Percentiles rank a stretch among this genome's conserved stretches.
Evolutionary conservation across 1,284 basidiomycete genomes (phyloP).

Genomic region (Neolentinus lepideus): DNA sequence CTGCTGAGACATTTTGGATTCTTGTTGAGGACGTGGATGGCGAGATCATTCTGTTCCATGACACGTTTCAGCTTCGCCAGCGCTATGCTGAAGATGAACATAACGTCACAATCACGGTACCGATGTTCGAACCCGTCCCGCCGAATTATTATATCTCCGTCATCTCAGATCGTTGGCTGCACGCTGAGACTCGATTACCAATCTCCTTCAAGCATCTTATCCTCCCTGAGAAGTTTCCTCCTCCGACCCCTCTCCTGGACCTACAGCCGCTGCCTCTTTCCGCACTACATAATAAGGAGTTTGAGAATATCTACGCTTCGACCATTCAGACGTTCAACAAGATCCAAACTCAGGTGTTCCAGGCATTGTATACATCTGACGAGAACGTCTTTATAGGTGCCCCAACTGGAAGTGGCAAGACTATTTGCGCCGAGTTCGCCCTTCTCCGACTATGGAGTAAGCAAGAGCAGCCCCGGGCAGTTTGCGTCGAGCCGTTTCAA

Average conservation of each 20-base stretch:
- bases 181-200: slow-evolving; percentile 90
- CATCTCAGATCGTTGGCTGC: slow-evolving; percentile 93
- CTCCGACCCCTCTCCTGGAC: slow-evolving; percentile 89
- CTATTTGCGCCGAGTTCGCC: slow-evolving; percentile 95
- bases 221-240: slow-evolving; percentile 94
- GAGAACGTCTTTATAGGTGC: slow-evolving; percentile 96
- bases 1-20: slow-evolving; percentile 87
- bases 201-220: slow-evolving; percentile 98
- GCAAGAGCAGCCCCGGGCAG: slow-evolving; percentile 76
- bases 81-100: slow-evolving; percentile 93
- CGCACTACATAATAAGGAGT: slow-evolving; percentile 89
- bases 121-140: slow-evolving; percentile 94
- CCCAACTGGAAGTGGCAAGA: slow-evolving; percentile 96
- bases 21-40: slow-evolving; percentile 97
- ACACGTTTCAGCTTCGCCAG: slow-evolving; percentile 87
- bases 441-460: slow-evolving; percentile 90
- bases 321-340: slow-evolving; percentile 90
- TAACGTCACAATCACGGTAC: slow-evolving; percentile 89
- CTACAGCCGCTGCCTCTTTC: slow-evolving; percentile 87
- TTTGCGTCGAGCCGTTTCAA: slow-evolving; percentile 95
- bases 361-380: slow-evolving; percentile 92
- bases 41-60: slow-evolving; percentile 92
- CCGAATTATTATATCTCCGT: slow-evolving; percentile 98
- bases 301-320: slow-evolving; percentile 78
- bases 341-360: slow-evolving; percentile 99